These are phyloP conservation scores for Elaeagnus macrophylla DNA, from an alignment of 306 rosid genomes.

Conservation along the genomic window DNA sequence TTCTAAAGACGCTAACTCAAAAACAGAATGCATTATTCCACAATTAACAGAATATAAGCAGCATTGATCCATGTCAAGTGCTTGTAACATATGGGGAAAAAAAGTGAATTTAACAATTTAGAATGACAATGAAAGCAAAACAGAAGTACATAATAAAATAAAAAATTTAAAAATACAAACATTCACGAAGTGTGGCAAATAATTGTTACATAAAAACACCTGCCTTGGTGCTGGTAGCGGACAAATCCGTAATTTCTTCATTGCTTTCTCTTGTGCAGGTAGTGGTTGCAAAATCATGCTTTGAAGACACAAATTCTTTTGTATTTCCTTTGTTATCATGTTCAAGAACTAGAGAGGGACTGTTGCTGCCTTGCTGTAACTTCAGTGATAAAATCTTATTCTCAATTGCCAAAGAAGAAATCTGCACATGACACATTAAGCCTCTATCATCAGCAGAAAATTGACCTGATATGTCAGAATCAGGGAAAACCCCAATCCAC, in stretches of 20 bases:
- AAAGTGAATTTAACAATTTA: not conserved
- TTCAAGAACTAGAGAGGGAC: constrained; percentile 18
- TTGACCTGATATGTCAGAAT: not conserved
- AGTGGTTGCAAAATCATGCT: constrained; percentile 21
- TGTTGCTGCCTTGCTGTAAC: constrained; percentile 45
- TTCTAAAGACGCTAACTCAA: not conserved
- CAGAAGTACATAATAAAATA: not conserved
- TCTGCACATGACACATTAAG: constrained; percentile 43
- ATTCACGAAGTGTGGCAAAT: not conserved
- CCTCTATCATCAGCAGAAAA: constrained; percentile 16
- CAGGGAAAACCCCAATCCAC: no score
- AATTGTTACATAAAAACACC: constrained; percentile 5
- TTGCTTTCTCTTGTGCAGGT: constrained; percentile 24
- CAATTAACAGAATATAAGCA: not conserved
- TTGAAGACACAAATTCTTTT: constrained; percentile 17
- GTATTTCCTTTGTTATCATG: constrained; percentile 14
- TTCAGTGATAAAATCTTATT: constrained; percentile 51
- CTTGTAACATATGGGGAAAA: not conserved
- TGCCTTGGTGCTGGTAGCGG: constrained; percentile 41
- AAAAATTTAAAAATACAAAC: not conserved
- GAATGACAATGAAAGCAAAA: not conserved
- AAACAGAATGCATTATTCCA: not conserved
- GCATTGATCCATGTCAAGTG: no score
- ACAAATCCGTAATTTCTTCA: constrained; percentile 34
- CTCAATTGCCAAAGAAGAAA: constrained; percentile 59